A percentile compares a stretch with the other conserved stretches of the same genome.
Evolutionary conservation across 768 basidiomycete genomes (phyloP).

Genomic region (Agrocybe praecox): DNA sequence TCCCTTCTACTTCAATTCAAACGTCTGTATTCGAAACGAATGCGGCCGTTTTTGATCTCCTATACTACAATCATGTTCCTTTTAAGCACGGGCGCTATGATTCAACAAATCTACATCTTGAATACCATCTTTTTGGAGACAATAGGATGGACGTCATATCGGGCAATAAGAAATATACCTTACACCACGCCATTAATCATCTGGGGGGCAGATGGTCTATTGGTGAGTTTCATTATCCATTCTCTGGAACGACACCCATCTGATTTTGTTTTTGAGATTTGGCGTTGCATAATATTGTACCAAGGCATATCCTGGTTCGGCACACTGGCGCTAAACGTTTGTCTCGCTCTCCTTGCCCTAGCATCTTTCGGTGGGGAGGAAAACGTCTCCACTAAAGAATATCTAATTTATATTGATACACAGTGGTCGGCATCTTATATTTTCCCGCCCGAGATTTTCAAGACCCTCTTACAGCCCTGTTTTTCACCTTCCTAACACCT

Average conservation of each 20-base stretch:
- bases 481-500: background rate
- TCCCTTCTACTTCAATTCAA: background rate
- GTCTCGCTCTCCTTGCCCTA: background rate
- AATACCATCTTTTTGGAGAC: background rate
- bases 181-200: background rate
- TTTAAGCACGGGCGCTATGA: slow-evolving; percentile 7
- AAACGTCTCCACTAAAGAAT: background rate
- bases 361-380: background rate
- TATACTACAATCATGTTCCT: background rate
- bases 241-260: background rate
- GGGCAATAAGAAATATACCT: background rate
- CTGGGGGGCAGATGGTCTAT: slow-evolving; percentile 5
- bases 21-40: background rate
- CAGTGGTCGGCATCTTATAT: background rate
- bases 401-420: background rate
- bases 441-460: background rate
- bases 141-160: background rate
- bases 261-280: background rate
- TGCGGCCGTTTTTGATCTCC: background rate
- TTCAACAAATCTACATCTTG: slow-evolving; percentile 1
- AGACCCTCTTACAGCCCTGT: background rate
- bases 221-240: background rate
- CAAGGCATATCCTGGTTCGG: background rate
- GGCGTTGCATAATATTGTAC: slow-evolving; percentile 3
- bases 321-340: background rate